These are phyloP conservation scores for Margaritispora aquatica DNA, from an alignment of 495 filamentous ascomycete species.

Conservation along the genomic window DNA sequence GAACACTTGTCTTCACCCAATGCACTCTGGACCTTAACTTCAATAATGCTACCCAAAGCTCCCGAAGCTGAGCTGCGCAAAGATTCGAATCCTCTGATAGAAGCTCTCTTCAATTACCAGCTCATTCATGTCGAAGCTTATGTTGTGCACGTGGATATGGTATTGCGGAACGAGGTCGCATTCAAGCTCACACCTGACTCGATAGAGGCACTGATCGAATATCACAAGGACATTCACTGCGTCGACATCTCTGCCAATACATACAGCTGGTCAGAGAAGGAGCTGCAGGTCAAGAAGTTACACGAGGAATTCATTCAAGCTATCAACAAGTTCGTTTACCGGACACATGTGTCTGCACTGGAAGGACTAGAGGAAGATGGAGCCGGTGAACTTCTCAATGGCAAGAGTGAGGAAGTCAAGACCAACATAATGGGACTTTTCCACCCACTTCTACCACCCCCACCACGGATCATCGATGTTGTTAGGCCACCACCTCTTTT, in stretches of 20 bases:
- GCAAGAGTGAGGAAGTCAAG: conserved; percentile 93
- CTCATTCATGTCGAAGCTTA: conserved; percentile 95
- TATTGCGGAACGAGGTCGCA: conserved; percentile 93
- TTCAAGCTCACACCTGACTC: conserved; percentile 98
- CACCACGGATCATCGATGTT: conserved; percentile 87
- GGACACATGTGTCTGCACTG: conserved; percentile 80
- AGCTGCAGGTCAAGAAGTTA: conserved; percentile 90
- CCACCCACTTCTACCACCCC: conserved; percentile 85
- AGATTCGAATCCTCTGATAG: conserved; percentile 81
- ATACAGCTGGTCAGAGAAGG: conserved; percentile 97
- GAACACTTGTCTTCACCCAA: conserved; percentile 88
- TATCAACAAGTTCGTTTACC: conserved; percentile 95
- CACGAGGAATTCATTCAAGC: conserved; percentile 97
- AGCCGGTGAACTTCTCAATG: conserved; percentile 85
- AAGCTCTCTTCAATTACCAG: conserved; percentile 90
- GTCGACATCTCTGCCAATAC: conserved; percentile 83
- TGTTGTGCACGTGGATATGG: conserved; percentile 99
- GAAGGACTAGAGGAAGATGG: conserved; percentile 98
- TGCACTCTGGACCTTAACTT: conserved; percentile 94
- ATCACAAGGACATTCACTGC: conserved; percentile 95
- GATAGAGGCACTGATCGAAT: conserved; percentile 91
- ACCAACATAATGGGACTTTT: conserved; percentile 77
- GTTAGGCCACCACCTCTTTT: conserved; percentile 79
- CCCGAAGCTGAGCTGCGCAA: conserved; percentile 82
- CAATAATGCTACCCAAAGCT: conserved; percentile 87